Percentiles rank a stretch among this genome's conserved stretches.
Evolutionary conservation across 2,329 filamentous ascomycete species (phyloP).

Genomic region (Colletotrichum caudatum): DNA sequence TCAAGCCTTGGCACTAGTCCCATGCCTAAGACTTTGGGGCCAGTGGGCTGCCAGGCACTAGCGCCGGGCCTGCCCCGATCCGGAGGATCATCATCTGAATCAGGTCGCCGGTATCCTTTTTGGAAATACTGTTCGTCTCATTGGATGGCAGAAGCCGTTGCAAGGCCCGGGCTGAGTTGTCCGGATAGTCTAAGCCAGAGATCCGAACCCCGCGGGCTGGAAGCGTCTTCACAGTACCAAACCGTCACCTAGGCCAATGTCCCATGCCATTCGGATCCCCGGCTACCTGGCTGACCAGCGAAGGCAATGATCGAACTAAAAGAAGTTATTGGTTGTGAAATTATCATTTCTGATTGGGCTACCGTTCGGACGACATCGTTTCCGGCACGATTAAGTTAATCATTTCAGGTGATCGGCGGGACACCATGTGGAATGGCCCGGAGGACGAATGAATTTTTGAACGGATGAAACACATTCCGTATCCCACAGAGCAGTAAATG

Average conservation of each 20-base stretch:
- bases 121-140: constrained; percentile 4
- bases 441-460: neutral
- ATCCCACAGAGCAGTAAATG: neutral
- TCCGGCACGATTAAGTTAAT: neutral
- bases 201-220: constrained; percentile 5
- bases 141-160: constrained; percentile 22
- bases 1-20: constrained; percentile 25
- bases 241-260: neutral
- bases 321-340: no score
- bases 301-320: neutral
- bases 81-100: constrained; percentile 19
- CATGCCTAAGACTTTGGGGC: constrained; percentile 1
- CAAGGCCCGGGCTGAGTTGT: neutral
- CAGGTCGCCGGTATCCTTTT: neutral
- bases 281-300: neutral
- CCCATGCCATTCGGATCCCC: constrained; percentile 21
- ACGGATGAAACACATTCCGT: neutral
- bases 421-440: neutral
- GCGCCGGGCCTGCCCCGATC: constrained; percentile 28
- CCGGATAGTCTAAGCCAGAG: constrained; percentile 18
- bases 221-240: constrained; percentile 5
- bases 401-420: neutral
- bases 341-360: neutral
- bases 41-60: constrained; percentile 22
- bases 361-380: neutral